Evolutionary conservation across 1,284 basidiomycete genomes (phyloP).

Genomic region (Leccinum laetum): DNA sequence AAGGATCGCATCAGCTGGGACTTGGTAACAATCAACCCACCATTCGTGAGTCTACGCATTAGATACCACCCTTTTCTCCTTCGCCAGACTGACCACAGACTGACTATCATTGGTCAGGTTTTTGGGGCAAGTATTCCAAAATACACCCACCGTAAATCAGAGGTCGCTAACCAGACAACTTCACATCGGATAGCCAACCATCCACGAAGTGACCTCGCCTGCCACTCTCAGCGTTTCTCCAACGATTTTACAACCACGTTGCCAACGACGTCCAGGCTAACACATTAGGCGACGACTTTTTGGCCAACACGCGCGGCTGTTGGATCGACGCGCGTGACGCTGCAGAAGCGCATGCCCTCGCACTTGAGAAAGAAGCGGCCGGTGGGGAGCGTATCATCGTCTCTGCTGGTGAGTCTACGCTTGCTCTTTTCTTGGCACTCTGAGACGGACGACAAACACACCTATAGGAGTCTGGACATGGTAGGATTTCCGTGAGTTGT

Average conservation of each 20-base stretch:
- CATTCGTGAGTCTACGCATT: too few species aligned
- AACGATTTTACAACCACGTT: constrained; percentile 27
- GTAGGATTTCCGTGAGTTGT: neutral
- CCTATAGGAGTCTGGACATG: neutral
- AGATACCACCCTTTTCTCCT: too few species aligned
- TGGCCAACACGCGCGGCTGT: constrained; percentile 23
- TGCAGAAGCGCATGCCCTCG: neutral
- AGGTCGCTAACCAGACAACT: constrained; percentile 1
- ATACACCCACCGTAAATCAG: neutral
- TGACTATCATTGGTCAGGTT: constrained; percentile 20
- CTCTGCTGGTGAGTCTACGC: neutral
- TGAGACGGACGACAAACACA: too few species aligned
- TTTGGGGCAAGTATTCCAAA: constrained; percentile 33
- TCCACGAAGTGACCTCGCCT: constrained; percentile 50
- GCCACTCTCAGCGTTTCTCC: constrained; percentile 52
- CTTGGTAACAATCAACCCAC: too few species aligned
- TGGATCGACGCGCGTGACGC: neutral
- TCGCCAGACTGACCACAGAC: too few species aligned
- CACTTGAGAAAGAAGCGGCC: neutral
- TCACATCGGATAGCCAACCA: constrained; percentile 33
- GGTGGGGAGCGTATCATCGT: neutral
- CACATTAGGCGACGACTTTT: constrained; percentile 25
- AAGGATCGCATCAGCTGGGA: too few species aligned
- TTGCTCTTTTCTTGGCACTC: neutral
- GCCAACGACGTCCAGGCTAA: neutral